phyloP scores from a whole-genome alignment of 2,329 filamentous ascomycete species.

The Pseudocercospora fijiensis region DNA sequence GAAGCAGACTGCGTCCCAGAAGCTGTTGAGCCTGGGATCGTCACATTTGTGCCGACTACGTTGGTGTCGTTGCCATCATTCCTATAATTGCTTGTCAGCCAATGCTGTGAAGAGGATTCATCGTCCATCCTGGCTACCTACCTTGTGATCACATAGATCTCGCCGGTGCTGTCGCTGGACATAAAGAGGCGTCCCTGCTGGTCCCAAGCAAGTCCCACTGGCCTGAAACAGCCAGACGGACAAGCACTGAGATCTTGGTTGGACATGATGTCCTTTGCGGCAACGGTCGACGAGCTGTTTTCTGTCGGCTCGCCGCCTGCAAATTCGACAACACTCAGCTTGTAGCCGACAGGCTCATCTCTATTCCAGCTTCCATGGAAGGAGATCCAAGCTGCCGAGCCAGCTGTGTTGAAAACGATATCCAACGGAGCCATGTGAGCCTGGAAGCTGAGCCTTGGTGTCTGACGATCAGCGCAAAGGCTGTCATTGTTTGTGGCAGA shows the following conservation, averaged over 20 bases:
- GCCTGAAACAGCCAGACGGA: conserved; percentile 60
- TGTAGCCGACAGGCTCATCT: conserved; percentile 51
- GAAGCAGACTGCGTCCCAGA: not conserved
- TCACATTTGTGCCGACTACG: not conserved
- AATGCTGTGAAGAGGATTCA: not conserved
- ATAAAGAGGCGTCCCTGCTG: conserved; percentile 58
- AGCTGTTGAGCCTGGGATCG: not conserved
- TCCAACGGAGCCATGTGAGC: conserved; percentile 72
- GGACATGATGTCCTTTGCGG: conserved; percentile 50
- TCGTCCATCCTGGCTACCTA: not conserved
- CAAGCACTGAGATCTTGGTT: conserved; percentile 57
- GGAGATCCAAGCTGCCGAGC: conserved; percentile 61
- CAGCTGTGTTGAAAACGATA: conserved; percentile 63
- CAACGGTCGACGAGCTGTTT: conserved; percentile 46
- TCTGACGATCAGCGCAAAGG: conserved; percentile 44
- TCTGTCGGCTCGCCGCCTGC: conserved; percentile 48
- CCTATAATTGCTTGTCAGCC: not conserved
- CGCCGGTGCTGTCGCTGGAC: conserved; percentile 62
- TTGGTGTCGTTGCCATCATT: conserved; percentile 1
- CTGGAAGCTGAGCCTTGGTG: conserved; percentile 58
- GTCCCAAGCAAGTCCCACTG: conserved; percentile 58
- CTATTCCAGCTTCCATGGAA: conserved; percentile 71
- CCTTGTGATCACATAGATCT: conserved; percentile 57
- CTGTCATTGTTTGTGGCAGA: conserved; percentile 49
- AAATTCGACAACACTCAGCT: conserved; percentile 51